phyloP scores from a whole-genome alignment of 345 rosid genomes.

The Eucalyptus sideroxylon region DNA sequence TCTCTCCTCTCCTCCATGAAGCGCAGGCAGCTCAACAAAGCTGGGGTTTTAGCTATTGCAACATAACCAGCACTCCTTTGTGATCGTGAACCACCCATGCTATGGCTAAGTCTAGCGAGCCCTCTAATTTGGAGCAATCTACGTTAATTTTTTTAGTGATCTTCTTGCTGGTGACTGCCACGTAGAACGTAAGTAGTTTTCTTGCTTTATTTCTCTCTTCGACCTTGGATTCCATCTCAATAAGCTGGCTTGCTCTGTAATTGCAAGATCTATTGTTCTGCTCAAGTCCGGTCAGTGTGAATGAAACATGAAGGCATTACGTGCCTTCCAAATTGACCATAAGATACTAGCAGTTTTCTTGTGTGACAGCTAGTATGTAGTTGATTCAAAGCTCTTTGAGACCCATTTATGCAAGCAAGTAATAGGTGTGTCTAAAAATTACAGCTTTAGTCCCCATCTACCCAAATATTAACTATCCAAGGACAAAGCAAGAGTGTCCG shows the following conservation, averaged over 20 bases:
- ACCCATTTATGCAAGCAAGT: neutral
- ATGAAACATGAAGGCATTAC: neutral
- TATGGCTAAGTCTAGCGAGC: neutral
- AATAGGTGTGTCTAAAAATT: neutral
- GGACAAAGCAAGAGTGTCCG: neutral
- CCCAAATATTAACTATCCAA: neutral
- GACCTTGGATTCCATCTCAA: neutral
- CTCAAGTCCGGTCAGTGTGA: neutral
- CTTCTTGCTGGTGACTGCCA: neutral
- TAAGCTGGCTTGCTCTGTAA: neutral
- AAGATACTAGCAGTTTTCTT: neutral
- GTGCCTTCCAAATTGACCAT: neutral
- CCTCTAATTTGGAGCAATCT: neutral
- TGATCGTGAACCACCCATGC: neutral
- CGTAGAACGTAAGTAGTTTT: neutral
- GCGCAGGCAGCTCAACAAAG: neutral
- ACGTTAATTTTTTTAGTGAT: neutral
- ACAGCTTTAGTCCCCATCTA: neutral
- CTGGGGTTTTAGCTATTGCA: no score
- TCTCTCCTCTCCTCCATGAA: neutral
- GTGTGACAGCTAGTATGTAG: neutral
- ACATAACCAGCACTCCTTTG: no score
- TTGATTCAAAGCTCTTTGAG: neutral
- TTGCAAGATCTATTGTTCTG: neutral
- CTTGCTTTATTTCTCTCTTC: neutral